Base-by-base conservation (phyloP, 2,329 filamentous ascomycete species). In the Aureobasidium sp. region DNA sequence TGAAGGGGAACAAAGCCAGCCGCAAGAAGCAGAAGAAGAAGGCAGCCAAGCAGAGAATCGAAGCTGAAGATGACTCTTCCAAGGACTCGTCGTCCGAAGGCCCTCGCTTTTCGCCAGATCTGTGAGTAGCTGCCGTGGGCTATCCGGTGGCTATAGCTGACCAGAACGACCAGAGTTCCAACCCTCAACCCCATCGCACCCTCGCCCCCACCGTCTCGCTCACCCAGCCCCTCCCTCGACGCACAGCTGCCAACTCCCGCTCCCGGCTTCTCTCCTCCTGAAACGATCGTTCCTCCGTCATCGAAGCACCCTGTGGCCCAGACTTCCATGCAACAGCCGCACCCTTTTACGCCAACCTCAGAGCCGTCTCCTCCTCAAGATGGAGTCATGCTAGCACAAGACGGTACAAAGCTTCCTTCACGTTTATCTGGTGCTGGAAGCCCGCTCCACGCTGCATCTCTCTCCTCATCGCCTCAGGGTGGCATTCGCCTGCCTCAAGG, bases 1-100 rank as follows among this genome's bases (percentile, higher is more conserved):
- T 53, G 30, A 54, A 54, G 37, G 45, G 37, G 12, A 45, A 29
- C 30, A 52, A 53, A 32, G 38, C 29, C 19, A 45, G 34, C 11
- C 56, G 56, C 14, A 56, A 56, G 50, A 50, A 56, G 44, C 56
- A 56, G 47, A 56, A 56, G 47, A 58, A 56, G 44, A 55, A 50
- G 53, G 39, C 27, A 30, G 53, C 37, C 55, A 58, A 49, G 50
- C 54, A 41, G 45, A 56, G 40, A 49, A 17, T 41, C 17, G 51
- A 51, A 14, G 49, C 38, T 17, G 51, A 51, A 19, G 49, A 50
- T 37, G 47, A 56, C 17, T 40, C 19, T 32, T 14, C 50, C 19
- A 56, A 53, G 32, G 56, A 56, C 21, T 51, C 42, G 17, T 45
- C 52, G 25, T 56, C 55, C 32, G 54, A 55, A n/a, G 53, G 48